Percentiles rank a stretch among this genome's conserved stretches.
Evolutionary conservation across 345 rosid species (phyloP).

Genomic region (Diplotaxis tenuifolia): DNA sequence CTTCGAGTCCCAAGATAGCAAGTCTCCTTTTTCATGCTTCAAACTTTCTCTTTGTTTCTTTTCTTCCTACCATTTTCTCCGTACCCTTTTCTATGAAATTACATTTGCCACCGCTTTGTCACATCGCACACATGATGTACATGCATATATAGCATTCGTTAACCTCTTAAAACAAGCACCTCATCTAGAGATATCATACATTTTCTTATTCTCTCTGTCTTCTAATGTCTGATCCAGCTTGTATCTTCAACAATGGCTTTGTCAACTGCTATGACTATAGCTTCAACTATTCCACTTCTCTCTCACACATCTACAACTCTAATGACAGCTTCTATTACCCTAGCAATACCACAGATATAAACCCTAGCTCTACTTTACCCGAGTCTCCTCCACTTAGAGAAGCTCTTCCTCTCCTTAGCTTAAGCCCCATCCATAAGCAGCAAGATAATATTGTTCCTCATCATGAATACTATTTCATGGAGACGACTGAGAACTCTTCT

Average conservation of each 20-base stretch:
- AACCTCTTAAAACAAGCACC: slow-evolving; percentile 21
- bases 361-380: slow-evolving; percentile 28
- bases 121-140: slow-evolving; percentile 38
- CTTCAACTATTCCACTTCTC: slow-evolving; percentile 42
- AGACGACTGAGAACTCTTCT: slow-evolving; percentile 32
- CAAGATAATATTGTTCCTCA: slow-evolving; percentile 34
- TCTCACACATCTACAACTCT: slow-evolving; percentile 37
- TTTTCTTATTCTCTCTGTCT: slow-evolving; percentile 15
- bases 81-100: slow-evolving; percentile 36
- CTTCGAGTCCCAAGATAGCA: slow-evolving; percentile 57
- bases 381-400: slow-evolving; percentile 79
- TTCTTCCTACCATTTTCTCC: slow-evolving; percentile 29
- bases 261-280: slow-evolving; percentile 42
- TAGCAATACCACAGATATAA: slow-evolving; percentile 31
- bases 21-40: slow-evolving; percentile 27
- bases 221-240: slow-evolving; percentile 66
- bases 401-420: slow-evolving; percentile 86
- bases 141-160: slow-evolving; percentile 30
- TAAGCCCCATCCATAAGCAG: slow-evolving; percentile 60
- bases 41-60: slow-evolving; percentile 32
- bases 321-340: slow-evolving; percentile 33
- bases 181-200: slow-evolving; percentile 19
- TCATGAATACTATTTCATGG: slow-evolving; percentile 46
- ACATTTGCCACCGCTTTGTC: slow-evolving; percentile 43
- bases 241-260: slow-evolving; percentile 50